Evolutionary conservation across 495 filamentous ascomycete genomes (phyloP).

Genomic region (Annulohypoxylon maeteangense): DNA sequence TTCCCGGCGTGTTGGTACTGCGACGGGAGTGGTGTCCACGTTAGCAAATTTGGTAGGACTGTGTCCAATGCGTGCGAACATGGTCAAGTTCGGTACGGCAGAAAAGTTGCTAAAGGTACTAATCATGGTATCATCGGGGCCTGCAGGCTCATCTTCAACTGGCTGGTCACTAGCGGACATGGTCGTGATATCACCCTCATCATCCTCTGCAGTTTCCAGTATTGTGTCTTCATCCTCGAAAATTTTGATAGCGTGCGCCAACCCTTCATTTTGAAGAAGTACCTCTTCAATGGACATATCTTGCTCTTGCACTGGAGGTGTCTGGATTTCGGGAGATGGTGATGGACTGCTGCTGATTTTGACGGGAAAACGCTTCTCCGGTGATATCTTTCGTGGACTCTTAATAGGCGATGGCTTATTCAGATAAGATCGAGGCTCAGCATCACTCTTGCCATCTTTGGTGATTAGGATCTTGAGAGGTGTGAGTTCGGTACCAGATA

Average conservation of each 20-base stretch:
- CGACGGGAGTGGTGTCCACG: constrained; percentile 46
- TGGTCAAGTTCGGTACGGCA: constrained; percentile 87
- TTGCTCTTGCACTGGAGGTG: constrained; percentile 49
- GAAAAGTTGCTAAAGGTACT: constrained; percentile 86
- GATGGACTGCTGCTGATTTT: constrained; percentile 52
- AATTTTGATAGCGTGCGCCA: constrained; percentile 61
- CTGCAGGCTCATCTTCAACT: constrained; percentile 49
- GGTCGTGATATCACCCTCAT: constrained; percentile 43
- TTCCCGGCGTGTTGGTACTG: constrained; percentile 24
- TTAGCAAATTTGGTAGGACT: constrained; percentile 58
- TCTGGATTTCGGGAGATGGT: constrained; percentile 35
- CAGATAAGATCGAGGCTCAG: constrained; percentile 39
- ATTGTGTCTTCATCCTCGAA: constrained; percentile 61
- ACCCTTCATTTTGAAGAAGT: constrained; percentile 53
- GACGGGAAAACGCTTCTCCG: constrained; percentile 67
- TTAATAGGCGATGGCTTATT: constrained; percentile 42
- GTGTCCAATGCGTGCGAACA: constrained; percentile 76
- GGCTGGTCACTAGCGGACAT: constrained; percentile 33
- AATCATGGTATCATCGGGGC: constrained; percentile 74
- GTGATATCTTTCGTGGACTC: constrained; percentile 60
- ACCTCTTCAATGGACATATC: constrained; percentile 56
- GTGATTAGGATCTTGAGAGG: constrained; percentile 59
- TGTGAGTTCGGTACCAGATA: constrained; percentile 60
- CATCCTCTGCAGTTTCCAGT: constrained; percentile 36
- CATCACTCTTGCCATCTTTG: constrained; percentile 39